Base-by-base conservation (phyloP, 2,329 filamentous ascomycete species). In the Xenoacremonium recifei region DNA sequence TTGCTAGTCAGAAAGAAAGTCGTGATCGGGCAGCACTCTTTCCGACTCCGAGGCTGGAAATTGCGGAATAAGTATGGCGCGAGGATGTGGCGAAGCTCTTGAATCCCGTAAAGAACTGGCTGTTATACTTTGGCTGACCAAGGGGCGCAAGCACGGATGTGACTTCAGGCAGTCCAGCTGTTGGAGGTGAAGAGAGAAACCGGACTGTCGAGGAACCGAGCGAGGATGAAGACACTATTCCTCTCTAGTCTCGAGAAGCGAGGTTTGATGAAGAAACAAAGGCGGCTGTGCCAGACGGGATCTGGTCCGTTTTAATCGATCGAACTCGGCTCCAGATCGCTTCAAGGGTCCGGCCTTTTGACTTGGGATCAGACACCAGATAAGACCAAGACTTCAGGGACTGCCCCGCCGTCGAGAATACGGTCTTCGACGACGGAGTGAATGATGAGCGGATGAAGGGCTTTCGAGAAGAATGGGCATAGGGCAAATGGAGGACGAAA, bases 251-350 rank as follows among this genome's bases (percentile, higher is more conserved):
- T 50, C 49, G 40, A 23, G 38, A 39, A 37, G 37, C 27, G 39
- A 42, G 42, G 46, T 38, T 32, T 34, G 41, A 46, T 45, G 44
- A 41, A 41, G 42, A 38, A 33, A 17, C 35, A 36, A 48, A 39
- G 36, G 42, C 37, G 43, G 45, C 25, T 42, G 46, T 47, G 47
- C 47, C 44, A 43, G 38, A 50, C 49, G 49, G 47, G 51, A 45
- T 43, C 42, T 45, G 46, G 45, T 48, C 47, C 52, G 47, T 47
- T 9, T 47, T 39, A 46, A 44, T 42, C 39, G 45, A 53, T 54
- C 41, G 50, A 47, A 36, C 50, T 48, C 32, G 48, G 45, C 49
- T 45, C 48, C 44, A 46, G 54, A 54, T 57, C 42, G 47, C 17
- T 29, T 31, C 41, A 43, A 46, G 45, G 41, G 35, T 44, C 40